Conservation (phyloP, 2,329 filamentous ascomycete species). For the Pyricularia pennisetigena region DNA sequence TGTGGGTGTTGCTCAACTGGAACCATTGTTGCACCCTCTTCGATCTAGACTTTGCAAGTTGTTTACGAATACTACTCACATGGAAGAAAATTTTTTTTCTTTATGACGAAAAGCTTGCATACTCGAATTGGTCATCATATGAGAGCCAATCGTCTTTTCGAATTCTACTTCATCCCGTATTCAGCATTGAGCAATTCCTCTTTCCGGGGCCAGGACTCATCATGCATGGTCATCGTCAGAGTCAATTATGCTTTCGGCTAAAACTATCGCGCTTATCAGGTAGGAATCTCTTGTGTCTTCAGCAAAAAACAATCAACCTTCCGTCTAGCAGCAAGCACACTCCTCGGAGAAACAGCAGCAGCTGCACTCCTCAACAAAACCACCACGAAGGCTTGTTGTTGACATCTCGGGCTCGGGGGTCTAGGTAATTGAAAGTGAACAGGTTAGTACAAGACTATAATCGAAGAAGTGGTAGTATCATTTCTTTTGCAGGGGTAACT, state of each 20-base stretch:
- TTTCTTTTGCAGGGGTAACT: background rate
- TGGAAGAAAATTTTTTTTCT: too few species aligned
- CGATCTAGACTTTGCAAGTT: too few species aligned
- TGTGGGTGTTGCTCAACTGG: too few species aligned
- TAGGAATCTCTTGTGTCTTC: background rate
- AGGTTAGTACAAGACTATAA: background rate
- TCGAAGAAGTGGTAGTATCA: too few species aligned
- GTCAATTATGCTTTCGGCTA: background rate
- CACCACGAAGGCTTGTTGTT: constrained; percentile 15
- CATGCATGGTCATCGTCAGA: background rate
- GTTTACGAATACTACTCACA: too few species aligned
- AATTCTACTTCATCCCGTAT: background rate
- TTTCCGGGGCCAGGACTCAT: background rate
- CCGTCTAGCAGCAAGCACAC: constrained; percentile 18
- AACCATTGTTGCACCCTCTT: too few species aligned
- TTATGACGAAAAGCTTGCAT: too few species aligned
- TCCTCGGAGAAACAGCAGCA: constrained; percentile 20
- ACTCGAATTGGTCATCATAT: too few species aligned
- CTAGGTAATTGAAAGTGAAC: constrained; percentile 7
- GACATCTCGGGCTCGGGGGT: constrained; percentile 14
- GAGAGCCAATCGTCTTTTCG: too few species aligned
- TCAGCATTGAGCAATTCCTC: background rate
- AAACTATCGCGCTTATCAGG: background rate
- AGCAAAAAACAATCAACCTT: background rate
- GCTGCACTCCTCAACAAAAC: constrained; percentile 20